Base-by-base conservation (phyloP, 352 stramenopile species). In the Phytopythium chamaehyphon region DNA sequence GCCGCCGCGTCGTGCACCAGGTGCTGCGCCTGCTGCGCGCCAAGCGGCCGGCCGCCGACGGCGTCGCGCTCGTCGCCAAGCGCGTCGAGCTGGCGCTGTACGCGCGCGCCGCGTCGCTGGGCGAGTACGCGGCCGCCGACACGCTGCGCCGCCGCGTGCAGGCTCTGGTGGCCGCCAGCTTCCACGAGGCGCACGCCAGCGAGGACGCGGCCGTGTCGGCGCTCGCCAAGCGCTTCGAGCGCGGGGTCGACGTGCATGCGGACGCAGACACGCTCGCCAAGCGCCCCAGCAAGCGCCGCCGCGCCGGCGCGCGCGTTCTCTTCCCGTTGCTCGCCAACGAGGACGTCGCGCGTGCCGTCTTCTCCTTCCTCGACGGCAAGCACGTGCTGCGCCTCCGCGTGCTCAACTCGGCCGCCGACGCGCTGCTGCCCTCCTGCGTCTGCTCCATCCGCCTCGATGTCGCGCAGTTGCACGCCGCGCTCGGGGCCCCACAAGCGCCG, bases 51-150 rank as follows among this genome's bases (percentile, higher is more conserved):
- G 78, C 57, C 46, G 38, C 35, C 19, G 6, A 9, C n/a, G 22
- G 43, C 40, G 55, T 50, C n/a, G 58, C 70, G 55, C 26, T 70
- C 21, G 61, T 90, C 21, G 80, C 77, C 3, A 89, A 88, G 46
- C 82, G 73, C 44, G 88, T 92, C 44, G 82, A 92, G 35, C 31
- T 92, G 9, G 80, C 73, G 12, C 51, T 92, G 21, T 92, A 92
- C 57, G 81, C 78, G 8, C 73, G 75, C 19, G 82, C 82, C 7
- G 74, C 61, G 0, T 89, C 76, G 3, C 47, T 88, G 37, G 67
- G 65, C 33, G 82, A 92, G 55, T 92, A 90, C 58, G 67, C 65
- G 40, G 86, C 89, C 59, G 51, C 83, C 39, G 68, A 73, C 22
- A 92, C 82, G 11, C 59, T 92, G 51, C 76, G 73, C n/a, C 60